Base-by-base conservation (phyloP, 192 early-diverging fungal species). In the Coemansia sp. region DNA sequence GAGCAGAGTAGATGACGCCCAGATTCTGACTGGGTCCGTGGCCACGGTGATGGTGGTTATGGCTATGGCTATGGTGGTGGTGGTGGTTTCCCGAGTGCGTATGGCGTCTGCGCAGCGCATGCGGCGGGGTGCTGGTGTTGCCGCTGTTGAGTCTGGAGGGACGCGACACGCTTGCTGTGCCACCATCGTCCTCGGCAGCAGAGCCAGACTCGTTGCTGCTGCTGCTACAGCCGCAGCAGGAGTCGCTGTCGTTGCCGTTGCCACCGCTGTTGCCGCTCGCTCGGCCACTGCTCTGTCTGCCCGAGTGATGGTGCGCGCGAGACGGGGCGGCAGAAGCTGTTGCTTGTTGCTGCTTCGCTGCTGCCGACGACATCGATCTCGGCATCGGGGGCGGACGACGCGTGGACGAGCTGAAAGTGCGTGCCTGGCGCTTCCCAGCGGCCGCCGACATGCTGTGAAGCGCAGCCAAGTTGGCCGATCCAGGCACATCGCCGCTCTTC, bases 401-500 rank as follows among this genome's bases (percentile, higher is more conserved):
- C 61, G 37, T 40, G 9, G 56, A 61, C 18, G 63, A 43, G 48
- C 69, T 71, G 21, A 59, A 71, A 41, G 69, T 65, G 39, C 63
- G 55, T 0, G 69, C 21, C 3, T 56, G 47, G 57, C 61, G 60
- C 13, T 59, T 59, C 1, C 57, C 56, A n/a, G 57, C 32, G 13
- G 57, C 57, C 32, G 57, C 54, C 1, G 72, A 63, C 72, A 74
- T 46, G 42, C 36, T 56, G 43, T 62, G 65, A 42, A 65, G 61
- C 0, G 67, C 67, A 0, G 62, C 74, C 45, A 71, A 54, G 22
- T 66, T 58, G 13, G 62, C 74, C 0, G 86, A 84, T 16, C 83
- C 86, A 2, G 84, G 82, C 1, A 86, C 73, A 45, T 84, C 63
- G 41, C 80, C 75, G 22, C 72, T 74, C 12, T 79, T 68, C 26